Percentiles rank a stretch among this genome's conserved stretches.
phyloP scores from a whole-genome alignment of 768 basidiomycete species.

The Favolaschia claudopus region DNA sequence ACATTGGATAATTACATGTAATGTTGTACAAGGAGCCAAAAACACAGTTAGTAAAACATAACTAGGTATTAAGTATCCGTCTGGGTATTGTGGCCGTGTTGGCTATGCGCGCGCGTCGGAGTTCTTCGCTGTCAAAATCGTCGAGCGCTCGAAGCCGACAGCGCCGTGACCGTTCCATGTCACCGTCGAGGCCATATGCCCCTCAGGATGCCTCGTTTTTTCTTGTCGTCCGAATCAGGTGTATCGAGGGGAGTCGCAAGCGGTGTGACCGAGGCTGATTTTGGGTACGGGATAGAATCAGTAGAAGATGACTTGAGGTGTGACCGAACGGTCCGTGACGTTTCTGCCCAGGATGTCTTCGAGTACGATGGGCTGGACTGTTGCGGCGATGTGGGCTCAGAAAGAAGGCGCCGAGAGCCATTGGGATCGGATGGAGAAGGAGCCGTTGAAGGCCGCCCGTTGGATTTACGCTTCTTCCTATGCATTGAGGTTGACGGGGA shows the following conservation, averaged over 20 bases:
- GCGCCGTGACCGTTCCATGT: too few relatives aligned
- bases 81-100: too few relatives aligned
- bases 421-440: constrained; percentile 45
- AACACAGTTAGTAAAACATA: constrained; percentile 23
- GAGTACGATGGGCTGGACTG: constrained; percentile 29
- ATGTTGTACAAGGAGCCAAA: constrained; percentile 24
- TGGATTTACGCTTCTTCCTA: constrained; percentile 30
- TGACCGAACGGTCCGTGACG: constrained; percentile 29
- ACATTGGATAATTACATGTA: constrained; percentile 24
- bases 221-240: constrained; percentile 48
- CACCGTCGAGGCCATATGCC: constrained; percentile 42
- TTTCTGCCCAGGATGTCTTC: constrained; percentile 24
- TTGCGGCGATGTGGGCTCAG: constrained; percentile 29
- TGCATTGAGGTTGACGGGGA: constrained; percentile 17
- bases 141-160: too few relatives aligned
- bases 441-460: constrained; percentile 56
- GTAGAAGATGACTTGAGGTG: constrained; percentile 63
- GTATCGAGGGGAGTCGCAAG: constrained; percentile 36
- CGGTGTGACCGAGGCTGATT: constrained; percentile 25
- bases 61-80: constrained; percentile 12
- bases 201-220: constrained; percentile 50
- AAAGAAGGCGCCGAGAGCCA: constrained; percentile 32
- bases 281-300: constrained; percentile 55
- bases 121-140: too few relatives aligned
- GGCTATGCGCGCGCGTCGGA: too few relatives aligned